These are phyloP conservation scores for Salix caprea DNA, from an alignment of 345 rosid genomes.

Conservation along the genomic window DNA sequence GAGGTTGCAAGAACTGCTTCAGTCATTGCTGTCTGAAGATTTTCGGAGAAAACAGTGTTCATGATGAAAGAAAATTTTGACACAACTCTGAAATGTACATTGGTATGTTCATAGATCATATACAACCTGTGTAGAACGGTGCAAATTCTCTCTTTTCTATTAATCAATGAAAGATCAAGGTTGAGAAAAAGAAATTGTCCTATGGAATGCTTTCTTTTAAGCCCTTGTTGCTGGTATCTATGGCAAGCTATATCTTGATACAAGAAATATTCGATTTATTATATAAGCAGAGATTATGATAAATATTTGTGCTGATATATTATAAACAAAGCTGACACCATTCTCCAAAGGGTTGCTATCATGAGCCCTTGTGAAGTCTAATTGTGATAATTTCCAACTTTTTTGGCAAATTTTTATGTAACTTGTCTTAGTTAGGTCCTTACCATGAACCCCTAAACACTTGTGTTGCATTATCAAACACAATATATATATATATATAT, in stretches of 20 bases:
- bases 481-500: too few species aligned
- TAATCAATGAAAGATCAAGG: conserved; percentile 13
- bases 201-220: too few species aligned
- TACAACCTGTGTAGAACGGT: conserved; percentile 5
- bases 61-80: conserved; percentile 24
- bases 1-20: conserved; percentile 56
- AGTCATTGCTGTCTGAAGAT: conserved; percentile 54
- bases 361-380: not conserved
- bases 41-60: conserved; percentile 53
- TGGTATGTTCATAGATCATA: conserved; percentile 29
- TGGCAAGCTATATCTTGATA: not conserved
- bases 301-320: not conserved
- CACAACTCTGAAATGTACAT: conserved; percentile 29
- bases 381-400: not conserved
- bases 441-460: too few species aligned
- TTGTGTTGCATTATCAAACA: too few species aligned
- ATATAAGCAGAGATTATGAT: not conserved
- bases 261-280: not conserved
- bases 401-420: too few species aligned
- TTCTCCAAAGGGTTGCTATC: not conserved
- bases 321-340: not conserved
- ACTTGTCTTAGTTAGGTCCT: too few species aligned
- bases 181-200: not conserved
- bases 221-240: not conserved
- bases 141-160: conserved; percentile 7